Conservation (phyloP, 2,329 filamentous ascomycete species). For the Pseudodiploospora longispora region DNA sequence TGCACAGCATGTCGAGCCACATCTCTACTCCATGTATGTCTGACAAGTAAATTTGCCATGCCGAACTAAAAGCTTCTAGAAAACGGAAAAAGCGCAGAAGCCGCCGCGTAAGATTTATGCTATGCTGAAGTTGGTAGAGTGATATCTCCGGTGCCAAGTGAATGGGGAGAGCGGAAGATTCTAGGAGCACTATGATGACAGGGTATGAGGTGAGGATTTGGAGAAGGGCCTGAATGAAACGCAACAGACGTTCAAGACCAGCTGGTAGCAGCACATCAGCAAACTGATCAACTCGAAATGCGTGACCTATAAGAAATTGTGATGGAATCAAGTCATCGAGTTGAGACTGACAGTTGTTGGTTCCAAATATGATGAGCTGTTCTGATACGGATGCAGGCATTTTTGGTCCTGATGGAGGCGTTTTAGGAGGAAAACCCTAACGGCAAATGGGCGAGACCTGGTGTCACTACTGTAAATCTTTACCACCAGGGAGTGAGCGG, state of each 20-base stretch:
- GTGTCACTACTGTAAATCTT: too few relatives aligned
- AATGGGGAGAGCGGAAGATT: slow-evolving; percentile 16
- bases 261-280: slow-evolving; percentile 4
- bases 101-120: slow-evolving; percentile 45
- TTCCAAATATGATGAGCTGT: too few relatives aligned
- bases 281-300: neutral
- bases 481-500: too few relatives aligned
- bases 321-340: too few relatives aligned
- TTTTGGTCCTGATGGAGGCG: too few relatives aligned
- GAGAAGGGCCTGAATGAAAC: slow-evolving; percentile 45
- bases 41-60: slow-evolving; percentile 34
- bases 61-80: slow-evolving; percentile 48
- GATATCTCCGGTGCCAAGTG: slow-evolving; percentile 23
- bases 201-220: slow-evolving; percentile 41
- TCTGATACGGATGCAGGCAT: too few relatives aligned
- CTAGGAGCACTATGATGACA: slow-evolving; percentile 27
- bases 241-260: slow-evolving; percentile 53
- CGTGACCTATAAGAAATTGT: too few relatives aligned
- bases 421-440: too few relatives aligned
- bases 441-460: too few relatives aligned
- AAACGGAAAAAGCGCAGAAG: slow-evolving; percentile 64
- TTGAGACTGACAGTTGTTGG: too few relatives aligned
- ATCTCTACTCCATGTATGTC: slow-evolving; percentile 22
- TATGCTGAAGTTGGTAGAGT: slow-evolving; percentile 28
- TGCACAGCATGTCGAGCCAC: slow-evolving; percentile 48